A percentile compares a stretch with the other conserved stretches of the same genome.
Evolutionary conservation across 306 rosid genomes (phyloP).

Genomic region (Medicago lupulina): DNA sequence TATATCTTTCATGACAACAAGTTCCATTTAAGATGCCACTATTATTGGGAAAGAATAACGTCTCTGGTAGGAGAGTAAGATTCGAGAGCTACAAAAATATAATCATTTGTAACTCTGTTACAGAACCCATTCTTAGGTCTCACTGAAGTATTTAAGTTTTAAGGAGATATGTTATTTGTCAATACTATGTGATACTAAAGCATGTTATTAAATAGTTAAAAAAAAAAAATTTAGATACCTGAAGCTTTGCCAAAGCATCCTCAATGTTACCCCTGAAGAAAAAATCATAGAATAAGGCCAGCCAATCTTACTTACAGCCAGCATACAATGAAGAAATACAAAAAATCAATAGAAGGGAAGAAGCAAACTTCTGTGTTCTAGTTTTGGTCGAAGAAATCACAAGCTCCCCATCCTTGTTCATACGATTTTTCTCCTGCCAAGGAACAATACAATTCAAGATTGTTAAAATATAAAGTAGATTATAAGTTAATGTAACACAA

Average conservation of each 20-base stretch:
- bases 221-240: constrained; percentile 38
- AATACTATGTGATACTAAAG: constrained; percentile 19
- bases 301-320: constrained; percentile 36
- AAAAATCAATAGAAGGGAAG: constrained; percentile 41
- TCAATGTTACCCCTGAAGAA: constrained; percentile 54
- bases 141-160: constrained; percentile 2
- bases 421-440: constrained; percentile 90
- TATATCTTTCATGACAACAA: constrained; percentile 12
- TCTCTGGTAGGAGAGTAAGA: constrained; percentile 10
- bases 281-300: constrained; percentile 40
- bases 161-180: constrained; percentile 3
- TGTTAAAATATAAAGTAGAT: constrained; percentile 28
- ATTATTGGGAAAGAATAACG: background rate
- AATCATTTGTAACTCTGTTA: constrained; percentile 16
- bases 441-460: constrained; percentile 40
- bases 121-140: constrained; percentile 4
- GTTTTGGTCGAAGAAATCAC: constrained; percentile 96
- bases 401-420: constrained; percentile 93
- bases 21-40: constrained; percentile 31
- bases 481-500: background rate
- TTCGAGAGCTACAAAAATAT: constrained; percentile 5
- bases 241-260: constrained; percentile 58
- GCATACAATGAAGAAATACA: constrained; percentile 15
- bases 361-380: constrained; percentile 82
- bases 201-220: background rate